Evolutionary conservation across 1,284 basidiomycete genomes (phyloP), one percentile per base, ranked within the genome.

Genomic region (Farysia itapuensis): DNA sequence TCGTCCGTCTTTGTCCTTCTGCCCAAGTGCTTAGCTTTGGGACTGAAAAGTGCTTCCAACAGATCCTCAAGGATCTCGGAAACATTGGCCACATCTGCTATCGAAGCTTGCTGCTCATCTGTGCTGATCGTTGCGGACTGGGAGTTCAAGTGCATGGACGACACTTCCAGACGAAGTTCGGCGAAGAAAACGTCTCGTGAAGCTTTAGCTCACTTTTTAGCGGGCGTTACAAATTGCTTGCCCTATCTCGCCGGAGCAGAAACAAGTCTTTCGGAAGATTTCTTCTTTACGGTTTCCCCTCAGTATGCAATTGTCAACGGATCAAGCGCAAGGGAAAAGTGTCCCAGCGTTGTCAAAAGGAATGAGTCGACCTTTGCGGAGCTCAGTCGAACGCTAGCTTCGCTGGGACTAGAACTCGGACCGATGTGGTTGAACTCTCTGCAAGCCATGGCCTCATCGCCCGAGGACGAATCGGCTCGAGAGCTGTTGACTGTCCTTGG

Each of bases 1-100:
- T 66, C 52, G 25, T 48, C 34, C 36, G 67, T 51, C 39, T 72
- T 57, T 33, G 39, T 18, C 7, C 45, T 50, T 4, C 40, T 70
- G 16, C 58, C 67, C 11, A 46, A 52, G 37, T 46, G 48, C 29
- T 49, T 58, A n/a, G 44, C 41, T 28, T 39, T 39, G 8, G 56
- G 53, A n/a, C 46, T 50, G 14, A 36, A 30, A 16, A 35, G 41
- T 4, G 28, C 43, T 4, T 30, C 41, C n/a, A 33, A 36, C 2
- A 30, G 26, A 11, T 35, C 41, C 5, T 8, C 30, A 19, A 6
- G 13, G 18, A 36, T 32, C 2, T 35, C 32, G 35, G 30, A 40
- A 44, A 39, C 14, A 19, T 24, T 53, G 21, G 44, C 49, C 5
- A 39, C 40, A 25, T 39, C 40, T 22, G 47, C 56, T 14, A n/a